Percentiles rank a stretch among this genome's conserved stretches.
Evolutionary conservation across 768 basidiomycete genomes (phyloP).

Genomic region (Mycena galericulata): DNA sequence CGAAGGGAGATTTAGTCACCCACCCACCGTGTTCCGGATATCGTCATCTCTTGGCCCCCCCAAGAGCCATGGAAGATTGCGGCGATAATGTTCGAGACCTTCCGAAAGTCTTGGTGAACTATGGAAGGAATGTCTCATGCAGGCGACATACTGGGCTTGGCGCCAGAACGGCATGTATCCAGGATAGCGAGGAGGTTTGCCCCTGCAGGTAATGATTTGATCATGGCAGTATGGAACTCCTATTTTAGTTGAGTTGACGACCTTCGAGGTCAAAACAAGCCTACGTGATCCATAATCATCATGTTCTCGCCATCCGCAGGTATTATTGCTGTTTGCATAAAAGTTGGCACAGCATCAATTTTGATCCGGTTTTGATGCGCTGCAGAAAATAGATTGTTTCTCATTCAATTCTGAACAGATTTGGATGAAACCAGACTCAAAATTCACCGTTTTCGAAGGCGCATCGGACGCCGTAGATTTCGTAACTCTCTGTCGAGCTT

Average conservation of each 20-base stretch:
- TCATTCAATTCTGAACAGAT: no score
- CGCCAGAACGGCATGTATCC: conserved; percentile 28
- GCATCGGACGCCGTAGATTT: no score
- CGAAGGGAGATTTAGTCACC: no score
- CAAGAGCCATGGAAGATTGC: no score
- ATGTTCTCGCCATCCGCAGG: conserved; percentile 5
- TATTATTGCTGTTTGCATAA: conserved; percentile 14
- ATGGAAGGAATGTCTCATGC: background rate
- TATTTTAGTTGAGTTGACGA: background rate
- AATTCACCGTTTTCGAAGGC: no score
- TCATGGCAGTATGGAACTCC: conserved; percentile 22
- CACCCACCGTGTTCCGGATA: no score
- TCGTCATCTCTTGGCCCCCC: no score
- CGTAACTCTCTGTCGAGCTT: no score
- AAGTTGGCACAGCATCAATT: no score
- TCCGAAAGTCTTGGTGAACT: background rate
- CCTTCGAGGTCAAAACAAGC: background rate
- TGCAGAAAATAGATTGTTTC: no score
- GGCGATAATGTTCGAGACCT: conserved; percentile 28
- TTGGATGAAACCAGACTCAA: no score
- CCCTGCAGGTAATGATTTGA: conserved; percentile 17
- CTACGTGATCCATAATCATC: conserved; percentile 17
- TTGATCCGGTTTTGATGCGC: no score
- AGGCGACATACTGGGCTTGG: conserved; percentile 14
- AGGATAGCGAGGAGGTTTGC: conserved; percentile 26